Evolutionary conservation across 129 eudicot genomes (phyloP), one percentile per base, ranked within the genome.

Genomic region (Flaveria ramosissima): DNA sequence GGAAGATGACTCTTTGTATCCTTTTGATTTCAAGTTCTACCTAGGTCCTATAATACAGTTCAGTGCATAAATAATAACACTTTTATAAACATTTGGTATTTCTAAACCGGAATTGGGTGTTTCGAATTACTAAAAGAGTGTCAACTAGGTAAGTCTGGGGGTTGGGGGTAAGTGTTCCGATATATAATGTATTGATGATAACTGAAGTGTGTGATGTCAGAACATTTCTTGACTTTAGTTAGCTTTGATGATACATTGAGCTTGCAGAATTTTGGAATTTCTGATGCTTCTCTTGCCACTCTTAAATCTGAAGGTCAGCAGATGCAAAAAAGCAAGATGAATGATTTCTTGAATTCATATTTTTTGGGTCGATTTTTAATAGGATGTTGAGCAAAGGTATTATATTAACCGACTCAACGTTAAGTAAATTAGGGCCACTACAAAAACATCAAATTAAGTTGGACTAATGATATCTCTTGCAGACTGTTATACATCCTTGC

Each of bases 1-100:
- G 17, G 90, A 87, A 62, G 92, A 90, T 39, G 96, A 93, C 75
- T 81, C 86, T 67, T 36, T 87, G 98, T 93, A 93, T 93, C 95
- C 96, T 83, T 82, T 48, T 65, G 1, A 1, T 57, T 63, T 48
- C 24, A 20, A 53, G 26, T 24, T 30, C 36, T 30, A 30, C 36
- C 0, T n/a, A n/a, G n/a, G n/a, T n/a, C n/a, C n/a, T 4, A 9
- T 76, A 26, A 0, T 23, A 39, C 32, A 39, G 68, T 15, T 27
- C 23, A 16, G 42, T 23, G 39, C 27, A 50, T 27, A 15, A 26
- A 16, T 4, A 4, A 24, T 50, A 47, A 50, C 15, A 26, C 0
- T 27, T 14, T 48, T 27, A 47, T 67, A 9, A 39, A 65, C 15
- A 2, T 36, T 39, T 17, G 12, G 9, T n/a, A 36, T 39, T 39